Base-by-base conservation (phyloP, 139 green algal species). In the Ostreobium quekettii region DNA sequence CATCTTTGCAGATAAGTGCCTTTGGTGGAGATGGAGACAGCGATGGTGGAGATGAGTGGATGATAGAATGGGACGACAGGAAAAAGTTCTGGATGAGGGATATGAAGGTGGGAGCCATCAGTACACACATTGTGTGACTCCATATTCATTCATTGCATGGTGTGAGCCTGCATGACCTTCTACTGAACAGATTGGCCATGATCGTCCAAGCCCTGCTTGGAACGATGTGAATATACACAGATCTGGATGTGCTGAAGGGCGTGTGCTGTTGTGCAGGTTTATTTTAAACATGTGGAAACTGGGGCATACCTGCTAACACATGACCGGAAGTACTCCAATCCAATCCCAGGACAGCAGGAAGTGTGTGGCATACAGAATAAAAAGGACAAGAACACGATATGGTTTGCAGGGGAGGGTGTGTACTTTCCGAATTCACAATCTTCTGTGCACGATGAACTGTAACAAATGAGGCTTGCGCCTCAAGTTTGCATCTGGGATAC, bases 331-430 rank as follows among this genome's bases (percentile, higher is more conserved):
- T 71, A 58, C 63, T 73, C 84, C 11, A 75, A 87, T 28, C 90
- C 90, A 35, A 95, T 96, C 35, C 60, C 75, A 5, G 90, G 90
- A 4, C 90, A 96, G 71, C 77, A 85, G 15, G 90, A 96, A 60
- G 81, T 95, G 36, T 86, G 74, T 47, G 75, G 48, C 6, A 56
- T 82, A 2, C 58, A 47, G 2, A n/a, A n/a, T n/a, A 71, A 64
- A 11, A 83, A 78, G 62, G 71, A 64, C 48, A 71, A 72, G 42
- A 79, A 84, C 48, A 72, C 66, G 0, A 67, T 86, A 42, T 95
- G 89, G 89, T 67, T 80, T 49, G 83, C 84, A 30, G 83, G 84
- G n/a, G 87, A 95, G 66, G 89, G 89, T 0, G 82, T 94, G 19
- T 95, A 88, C 73, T 74, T 94, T 38, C 85, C 89, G 39, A 37